Conservation (phyloP, 805 yeast species). For the Starmera quercuum region DNA sequence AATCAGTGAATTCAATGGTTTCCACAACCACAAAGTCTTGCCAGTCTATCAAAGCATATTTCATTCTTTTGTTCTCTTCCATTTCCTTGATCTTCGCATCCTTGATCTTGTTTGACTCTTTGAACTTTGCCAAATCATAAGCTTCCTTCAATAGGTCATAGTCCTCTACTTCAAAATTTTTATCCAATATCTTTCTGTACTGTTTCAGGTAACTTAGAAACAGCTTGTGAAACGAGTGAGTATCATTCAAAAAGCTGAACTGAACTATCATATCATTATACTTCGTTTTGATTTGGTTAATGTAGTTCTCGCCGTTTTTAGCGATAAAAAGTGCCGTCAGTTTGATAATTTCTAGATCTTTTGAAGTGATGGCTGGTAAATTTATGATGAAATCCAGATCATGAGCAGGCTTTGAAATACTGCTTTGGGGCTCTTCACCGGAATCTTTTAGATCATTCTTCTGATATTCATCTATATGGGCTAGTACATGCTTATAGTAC, state of each 20-base stretch:
- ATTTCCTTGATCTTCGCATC: constrained; percentile 25
- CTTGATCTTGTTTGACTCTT: constrained; percentile 27
- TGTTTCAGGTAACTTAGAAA: constrained; percentile 47
- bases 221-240: constrained; percentile 52
- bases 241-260: constrained; percentile 56
- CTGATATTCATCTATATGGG: constrained; percentile 18
- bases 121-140: constrained; percentile 49
- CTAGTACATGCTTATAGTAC: constrained; percentile 47
- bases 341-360: constrained; percentile 65
- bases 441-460: constrained; percentile 12
- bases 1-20: constrained; percentile 54
- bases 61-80: constrained; percentile 33
- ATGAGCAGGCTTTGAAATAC: constrained; percentile 2
- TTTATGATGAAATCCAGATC: constrained; percentile 9
- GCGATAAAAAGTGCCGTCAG: constrained; percentile 66
- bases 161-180: constrained; percentile 19
- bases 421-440: constrained; percentile 5
- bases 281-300: constrained; percentile 30
- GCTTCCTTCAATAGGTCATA: constrained; percentile 36
- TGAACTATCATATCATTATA: constrained; percentile 35
- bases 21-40: constrained; percentile 69
- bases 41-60: constrained; percentile 82
- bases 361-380: constrained; percentile 37
- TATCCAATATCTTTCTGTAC: constrained; percentile 30
- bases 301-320: constrained; percentile 42